Evolutionary conservation across 805 yeast genomes (phyloP), one percentile per base, ranked within the genome.

Genomic region (Kuraishia ogatae): DNA sequence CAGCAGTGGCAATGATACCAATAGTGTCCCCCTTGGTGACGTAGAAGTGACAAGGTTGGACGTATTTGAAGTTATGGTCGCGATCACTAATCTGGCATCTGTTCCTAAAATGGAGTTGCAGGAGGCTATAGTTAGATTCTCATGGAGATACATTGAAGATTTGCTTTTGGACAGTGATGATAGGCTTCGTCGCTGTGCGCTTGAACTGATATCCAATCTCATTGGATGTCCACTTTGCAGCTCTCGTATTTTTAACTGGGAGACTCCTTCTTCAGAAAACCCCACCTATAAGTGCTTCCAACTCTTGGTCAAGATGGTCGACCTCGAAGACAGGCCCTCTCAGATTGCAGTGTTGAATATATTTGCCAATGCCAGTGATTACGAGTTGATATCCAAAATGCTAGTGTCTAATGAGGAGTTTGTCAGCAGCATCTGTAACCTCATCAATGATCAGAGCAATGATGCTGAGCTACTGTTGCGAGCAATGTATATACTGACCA

Each of bases 161-260:
- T 50, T 66, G 50, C 58, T 68, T 28, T 52, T 66, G 1, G 76
- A 73, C 11, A 57, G 69, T 1, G 72, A 79, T 53, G 67, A 70
- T 1, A 69, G 68, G 29, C 66, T 82, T 15, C 82, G 78, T 55
- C 66, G 68, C 51, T 51, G 80, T 1, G 57, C 77, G 0, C 71
- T 84, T 70, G 83, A 81, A 58, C 66, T 80, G 49, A 59, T 81
- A 6, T 71, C 79, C 13, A 81, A 81, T 61, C 61, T 82, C 39
- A 70, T 77, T 2, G 58, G 64, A 13, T 58, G 64, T 15, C 76
- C 76, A 1, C 23, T 61, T 6, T 68, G 74, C 55, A 66, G 81
- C 39, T 83, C 81, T 1, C 80, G 81, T 57, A 77, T 86, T 60
- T 87, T 87, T 71, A 82, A 85, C 60, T 71, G 81, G 73, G 52